These are phyloP conservation scores for Antrodiella citrinella DNA, from an alignment of 768 basidiomycete species.

Conservation along the genomic window DNA sequence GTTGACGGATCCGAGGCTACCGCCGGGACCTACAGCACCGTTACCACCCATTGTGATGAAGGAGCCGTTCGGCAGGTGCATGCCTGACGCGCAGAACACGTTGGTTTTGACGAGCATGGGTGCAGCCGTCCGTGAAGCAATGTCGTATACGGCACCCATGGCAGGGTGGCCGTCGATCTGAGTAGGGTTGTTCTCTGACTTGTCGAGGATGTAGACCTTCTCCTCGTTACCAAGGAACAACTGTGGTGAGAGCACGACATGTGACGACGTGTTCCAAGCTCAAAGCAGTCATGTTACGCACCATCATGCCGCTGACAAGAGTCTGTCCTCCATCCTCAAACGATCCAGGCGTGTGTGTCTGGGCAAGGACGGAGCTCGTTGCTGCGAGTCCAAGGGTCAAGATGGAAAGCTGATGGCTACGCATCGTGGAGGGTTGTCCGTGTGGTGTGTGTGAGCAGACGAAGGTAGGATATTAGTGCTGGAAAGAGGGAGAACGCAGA, in stretches of 20 bases:
- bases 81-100: slow-evolving; percentile 74
- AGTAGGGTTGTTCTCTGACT: slow-evolving; percentile 70
- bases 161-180: slow-evolving; percentile 63
- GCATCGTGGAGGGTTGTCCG: neutral
- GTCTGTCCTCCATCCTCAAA: slow-evolving; percentile 31
- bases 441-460: neutral
- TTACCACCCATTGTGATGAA: slow-evolving; percentile 74
- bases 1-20: slow-evolving; percentile 40
- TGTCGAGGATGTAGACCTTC: slow-evolving; percentile 89
- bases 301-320: slow-evolving; percentile 48
- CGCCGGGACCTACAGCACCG: slow-evolving; percentile 61
- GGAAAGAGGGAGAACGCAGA: neutral
- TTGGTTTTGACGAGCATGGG: slow-evolving; percentile 71
- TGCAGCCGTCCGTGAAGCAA: slow-evolving; percentile 45
- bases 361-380: slow-evolving; percentile 12
- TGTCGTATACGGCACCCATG: slow-evolving; percentile 71
- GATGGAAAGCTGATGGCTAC: slow-evolving; percentile 24
- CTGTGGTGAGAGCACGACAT: slow-evolving; percentile 25
- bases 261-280: slow-evolving; percentile 2
- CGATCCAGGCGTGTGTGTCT: slow-evolving; percentile 13
- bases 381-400: slow-evolving; percentile 40
- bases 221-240: slow-evolving; percentile 75
- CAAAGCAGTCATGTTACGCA: too few relatives aligned
- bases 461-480: neutral
- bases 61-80: slow-evolving; percentile 76